Conservation (phyloP, 2,329 filamentous ascomycete genomes). For the Penicillium sp. region DNA sequence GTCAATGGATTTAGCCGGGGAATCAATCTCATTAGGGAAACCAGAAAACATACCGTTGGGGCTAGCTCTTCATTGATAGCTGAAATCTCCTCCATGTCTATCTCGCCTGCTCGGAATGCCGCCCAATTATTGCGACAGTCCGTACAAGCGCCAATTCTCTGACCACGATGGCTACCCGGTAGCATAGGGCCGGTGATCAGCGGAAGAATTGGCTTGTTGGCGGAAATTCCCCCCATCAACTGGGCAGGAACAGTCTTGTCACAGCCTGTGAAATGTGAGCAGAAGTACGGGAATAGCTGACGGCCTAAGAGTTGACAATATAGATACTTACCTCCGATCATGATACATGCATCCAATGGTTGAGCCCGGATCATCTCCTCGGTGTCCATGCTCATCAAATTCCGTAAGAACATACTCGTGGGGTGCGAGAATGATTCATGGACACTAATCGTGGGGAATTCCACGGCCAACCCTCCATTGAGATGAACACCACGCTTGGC, state of each 20-base stretch:
- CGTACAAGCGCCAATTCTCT: conserved; percentile 70
- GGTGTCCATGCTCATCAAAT: conserved; percentile 78
- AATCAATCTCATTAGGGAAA: background rate
- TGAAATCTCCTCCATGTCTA: conserved; percentile 72
- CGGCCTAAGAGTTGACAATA: background rate
- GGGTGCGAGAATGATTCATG: conserved; percentile 69
- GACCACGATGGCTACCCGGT: conserved; percentile 66
- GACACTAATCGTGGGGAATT: conserved; percentile 73
- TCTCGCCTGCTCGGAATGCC: conserved; percentile 62
- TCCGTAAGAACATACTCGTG: conserved; percentile 73
- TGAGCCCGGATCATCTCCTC: conserved; percentile 76
- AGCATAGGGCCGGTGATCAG: conserved; percentile 75
- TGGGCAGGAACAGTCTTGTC: conserved; percentile 75
- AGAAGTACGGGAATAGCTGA: background rate
- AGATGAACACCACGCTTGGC: conserved; percentile 68
- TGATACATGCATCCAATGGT: conserved; percentile 66
- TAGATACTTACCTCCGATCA: conserved; percentile 62
- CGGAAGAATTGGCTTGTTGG: conserved; percentile 70
- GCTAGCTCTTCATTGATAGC: conserved; percentile 72
- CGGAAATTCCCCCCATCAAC: conserved; percentile 73
- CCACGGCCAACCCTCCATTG: conserved; percentile 66
- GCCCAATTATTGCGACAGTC: conserved; percentile 77
- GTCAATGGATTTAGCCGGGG: background rate
- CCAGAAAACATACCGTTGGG: conserved; percentile 57
- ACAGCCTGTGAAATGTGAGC: conserved; percentile 54